Evolutionary conservation across 495 filamentous ascomycete species (phyloP).

Genomic region (Staphylotrichum tortipilum): DNA sequence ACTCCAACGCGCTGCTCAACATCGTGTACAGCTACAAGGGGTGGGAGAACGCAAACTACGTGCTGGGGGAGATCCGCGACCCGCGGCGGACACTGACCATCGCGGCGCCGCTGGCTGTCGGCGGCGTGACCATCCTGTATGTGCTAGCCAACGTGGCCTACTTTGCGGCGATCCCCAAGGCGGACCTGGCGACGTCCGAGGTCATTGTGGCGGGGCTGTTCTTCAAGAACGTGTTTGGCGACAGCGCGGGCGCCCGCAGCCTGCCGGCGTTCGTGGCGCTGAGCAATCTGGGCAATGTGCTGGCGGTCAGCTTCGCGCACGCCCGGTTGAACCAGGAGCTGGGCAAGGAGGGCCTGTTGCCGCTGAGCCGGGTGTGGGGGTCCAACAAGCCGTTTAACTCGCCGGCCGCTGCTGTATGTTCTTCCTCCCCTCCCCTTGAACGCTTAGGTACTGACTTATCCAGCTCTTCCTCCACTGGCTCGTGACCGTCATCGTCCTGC

Average conservation of each 20-base stretch:
- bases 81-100: constrained; percentile 53
- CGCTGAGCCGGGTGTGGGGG: constrained; percentile 41
- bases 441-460: too few species aligned
- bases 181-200: constrained; percentile 43
- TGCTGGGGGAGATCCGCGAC: constrained; percentile 51
- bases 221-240: constrained; percentile 38
- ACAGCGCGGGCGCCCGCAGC: constrained; percentile 27
- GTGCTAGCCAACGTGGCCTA: constrained; percentile 61
- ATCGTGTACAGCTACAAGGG: constrained; percentile 43
- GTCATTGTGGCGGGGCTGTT: constrained; percentile 40
- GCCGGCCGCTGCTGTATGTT: constrained; percentile 3
- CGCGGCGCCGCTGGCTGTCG: constrained; percentile 52
- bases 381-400: constrained; percentile 10
- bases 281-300: constrained; percentile 53
- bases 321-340: constrained; percentile 62
- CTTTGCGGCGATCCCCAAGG: constrained; percentile 34
- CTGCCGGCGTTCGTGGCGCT: constrained; percentile 43
- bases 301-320: constrained; percentile 40
- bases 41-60: constrained; percentile 42
- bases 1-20: constrained; percentile 42
- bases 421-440: too few species aligned
- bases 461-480: neutral
- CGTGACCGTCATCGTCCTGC: neutral
- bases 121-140: constrained; percentile 49
- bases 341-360: constrained; percentile 57